A percentile compares a stretch with the other conserved stretches of the same genome.
Conservation (phyloP, 352 stramenopile species). For the Aphanomyces invadans region DNA sequence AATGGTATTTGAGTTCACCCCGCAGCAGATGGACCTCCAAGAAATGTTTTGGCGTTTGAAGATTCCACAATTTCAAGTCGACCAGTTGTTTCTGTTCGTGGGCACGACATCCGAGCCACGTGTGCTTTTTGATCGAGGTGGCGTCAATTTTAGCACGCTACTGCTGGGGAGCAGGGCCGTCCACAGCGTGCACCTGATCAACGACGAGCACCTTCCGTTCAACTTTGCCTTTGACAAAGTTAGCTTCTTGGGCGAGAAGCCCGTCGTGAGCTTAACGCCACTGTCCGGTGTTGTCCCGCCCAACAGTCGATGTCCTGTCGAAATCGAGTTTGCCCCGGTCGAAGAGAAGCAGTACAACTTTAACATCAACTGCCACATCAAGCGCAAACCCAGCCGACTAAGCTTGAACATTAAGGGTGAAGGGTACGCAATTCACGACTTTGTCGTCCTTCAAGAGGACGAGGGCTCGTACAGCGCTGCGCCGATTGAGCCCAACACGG, state of each 20-base stretch:
- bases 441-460: slow-evolving; percentile 34
- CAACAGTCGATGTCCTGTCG: slow-evolving; percentile 68
- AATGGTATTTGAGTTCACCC: slow-evolving; percentile 95
- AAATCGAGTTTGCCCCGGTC: slow-evolving; percentile 85
- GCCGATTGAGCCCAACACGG: slow-evolving; percentile 26
- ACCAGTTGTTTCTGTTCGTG: slow-evolving; percentile 88
- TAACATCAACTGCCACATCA: slow-evolving; percentile 87
- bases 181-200: slow-evolving; percentile 86
- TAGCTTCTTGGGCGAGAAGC: slow-evolving; percentile 64
- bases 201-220: slow-evolving; percentile 90
- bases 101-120: slow-evolving; percentile 87
- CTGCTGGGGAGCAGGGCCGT: slow-evolving; percentile 82
- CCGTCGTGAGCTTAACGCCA: slow-evolving; percentile 76
- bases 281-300: slow-evolving; percentile 86
- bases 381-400: slow-evolving; percentile 87
- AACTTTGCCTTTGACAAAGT: slow-evolving; percentile 93
- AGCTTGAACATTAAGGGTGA: slow-evolving; percentile 93
- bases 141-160: slow-evolving; percentile 89
- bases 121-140: slow-evolving; percentile 79
- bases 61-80: slow-evolving; percentile 84
- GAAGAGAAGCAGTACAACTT: slow-evolving; percentile 92
- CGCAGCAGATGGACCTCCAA: slow-evolving; percentile 78
- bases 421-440: slow-evolving; percentile 88
- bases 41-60: slow-evolving; percentile 91
- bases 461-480: slow-evolving; percentile 30